Conservation (phyloP, 371 early-diverging fungal species). For the Mortierella sp. region DNA sequence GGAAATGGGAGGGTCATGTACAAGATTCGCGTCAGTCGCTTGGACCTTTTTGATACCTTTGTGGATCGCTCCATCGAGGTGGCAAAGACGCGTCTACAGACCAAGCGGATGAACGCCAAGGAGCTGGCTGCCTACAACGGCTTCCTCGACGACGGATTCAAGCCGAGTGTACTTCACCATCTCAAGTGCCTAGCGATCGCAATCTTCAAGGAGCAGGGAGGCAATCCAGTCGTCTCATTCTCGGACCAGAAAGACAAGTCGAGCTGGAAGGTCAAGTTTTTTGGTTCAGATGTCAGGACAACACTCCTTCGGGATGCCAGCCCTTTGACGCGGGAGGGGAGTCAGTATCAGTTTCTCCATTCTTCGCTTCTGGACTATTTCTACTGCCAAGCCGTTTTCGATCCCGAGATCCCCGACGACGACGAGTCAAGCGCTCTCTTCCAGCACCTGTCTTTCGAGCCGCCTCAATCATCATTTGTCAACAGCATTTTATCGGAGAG, state of each 20-base stretch:
- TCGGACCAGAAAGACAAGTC: background rate
- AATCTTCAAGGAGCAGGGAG: slow-evolving; percentile 6
- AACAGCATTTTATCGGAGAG: background rate
- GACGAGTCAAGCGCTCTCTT: background rate
- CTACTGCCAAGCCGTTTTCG: background rate
- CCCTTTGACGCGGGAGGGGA: background rate
- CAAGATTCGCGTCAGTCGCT: background rate
- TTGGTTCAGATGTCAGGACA: background rate
- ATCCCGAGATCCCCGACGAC: background rate
- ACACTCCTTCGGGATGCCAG: background rate
- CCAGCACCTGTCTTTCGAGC: no score
- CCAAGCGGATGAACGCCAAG: background rate
- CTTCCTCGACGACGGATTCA: background rate
- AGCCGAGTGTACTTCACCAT: background rate
- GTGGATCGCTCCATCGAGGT: background rate
- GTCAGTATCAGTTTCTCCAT: background rate
- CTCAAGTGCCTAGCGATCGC: background rate
- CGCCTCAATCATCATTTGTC: no score
- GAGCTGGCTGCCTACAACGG: background rate
- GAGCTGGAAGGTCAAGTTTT: background rate
- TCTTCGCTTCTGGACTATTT: slow-evolving; percentile 10
- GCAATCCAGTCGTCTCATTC: background rate
- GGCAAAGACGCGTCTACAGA: background rate
- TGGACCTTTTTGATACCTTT: background rate
- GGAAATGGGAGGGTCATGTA: background rate